Evolutionary conservation across 345 rosid species (phyloP), one percentile per base, ranked within the genome.

Genomic region (Eucalyptus regnans): DNA sequence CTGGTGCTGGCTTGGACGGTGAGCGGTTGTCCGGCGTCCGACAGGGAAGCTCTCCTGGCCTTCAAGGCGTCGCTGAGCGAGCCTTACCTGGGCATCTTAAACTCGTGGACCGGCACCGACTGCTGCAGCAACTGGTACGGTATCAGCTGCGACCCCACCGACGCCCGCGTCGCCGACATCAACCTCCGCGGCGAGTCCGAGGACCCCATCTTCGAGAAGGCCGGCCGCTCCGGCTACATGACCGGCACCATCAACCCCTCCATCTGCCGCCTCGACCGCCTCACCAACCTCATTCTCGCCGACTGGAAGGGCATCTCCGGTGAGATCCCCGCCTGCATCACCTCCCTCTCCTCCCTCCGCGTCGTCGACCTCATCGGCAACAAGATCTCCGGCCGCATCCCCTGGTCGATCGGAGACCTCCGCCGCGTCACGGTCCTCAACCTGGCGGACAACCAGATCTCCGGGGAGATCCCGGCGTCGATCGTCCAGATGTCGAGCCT

Each of bases 281-380:
- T 97, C 83, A 91, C 94, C 88, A 91, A 95, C 64, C 86, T 96
- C 50, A 91, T 93, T 46, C 91, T 96, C 50, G 99, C 99, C 23
- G 99, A 97, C 92, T 96, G 98, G 99, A 97, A 95, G 89, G 99
- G 93, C 16, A 93, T 97, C 90, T 87, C 96, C 81, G 98, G 99
- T 7, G 91, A 92, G 90, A 92, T 97, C 46, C 99, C 99, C 1
- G 41, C 90, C 1, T 97, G 99, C 90, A 49, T 96, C 20, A 90
- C 91, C 49, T 92, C 98, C 7, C 88, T 97, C n/a, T 88, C 92
- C 7, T 92, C 95, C 43, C 96, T 97, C 27, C 96, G 97, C 62
- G 92, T 96, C 85, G 92, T 97, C 31, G 99, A 97, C 88, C 95
- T 97, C 27, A 91, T 95, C 52, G 99, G 99, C 1, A 97, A 97